These are phyloP conservation scores for Termitomyces sp. DNA, from an alignment of 768 basidiomycete species.

Conservation along the genomic window DNA sequence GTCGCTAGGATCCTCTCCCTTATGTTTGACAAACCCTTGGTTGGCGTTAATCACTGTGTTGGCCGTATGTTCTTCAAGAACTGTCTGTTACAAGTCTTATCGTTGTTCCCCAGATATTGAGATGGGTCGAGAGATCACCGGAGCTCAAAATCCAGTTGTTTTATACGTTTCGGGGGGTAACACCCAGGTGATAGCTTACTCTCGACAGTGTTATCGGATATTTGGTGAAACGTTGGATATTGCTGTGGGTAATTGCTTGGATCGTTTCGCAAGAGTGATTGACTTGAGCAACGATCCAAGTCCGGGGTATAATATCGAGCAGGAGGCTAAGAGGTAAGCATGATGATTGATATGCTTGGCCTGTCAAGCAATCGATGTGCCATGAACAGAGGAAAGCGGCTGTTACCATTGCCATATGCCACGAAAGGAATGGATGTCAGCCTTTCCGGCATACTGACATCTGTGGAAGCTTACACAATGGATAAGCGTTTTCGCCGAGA, in stretches of 20 bases:
- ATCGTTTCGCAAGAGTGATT: constrained; percentile 94
- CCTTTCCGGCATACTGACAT: constrained; percentile 88
- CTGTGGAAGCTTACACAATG: constrained; percentile 79
- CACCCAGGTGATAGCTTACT: constrained; percentile 99
- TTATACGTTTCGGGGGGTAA: constrained; percentile 99
- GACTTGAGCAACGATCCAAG: constrained; percentile 92
- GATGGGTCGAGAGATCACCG: constrained; percentile 95
- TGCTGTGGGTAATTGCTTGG: constrained; percentile 98
- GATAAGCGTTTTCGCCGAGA: constrained; percentile 78
- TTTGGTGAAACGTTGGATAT: constrained; percentile 99
- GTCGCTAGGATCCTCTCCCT: constrained; percentile 89
- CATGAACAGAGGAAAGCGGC: constrained; percentile 64
- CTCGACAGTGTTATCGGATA: constrained; percentile 93
- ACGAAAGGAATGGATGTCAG: constrained; percentile 99
- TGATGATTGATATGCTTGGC: constrained; percentile 9
- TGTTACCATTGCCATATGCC: constrained; percentile 84
- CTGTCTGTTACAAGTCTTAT: background rate
- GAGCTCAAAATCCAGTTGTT: constrained; percentile 91
- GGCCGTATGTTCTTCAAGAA: constrained; percentile 63
- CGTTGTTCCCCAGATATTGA: constrained; percentile 73
- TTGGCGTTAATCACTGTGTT: constrained; percentile 99
- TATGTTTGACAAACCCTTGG: constrained; percentile 83
- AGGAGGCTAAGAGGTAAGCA: constrained; percentile 83
- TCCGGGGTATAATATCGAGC: constrained; percentile 97
- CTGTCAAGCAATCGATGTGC: background rate